Percentiles rank a stretch among this genome's conserved stretches.
Conservation (phyloP, 1,284 basidiomycete genomes). For the Grifola frondosa region DNA sequence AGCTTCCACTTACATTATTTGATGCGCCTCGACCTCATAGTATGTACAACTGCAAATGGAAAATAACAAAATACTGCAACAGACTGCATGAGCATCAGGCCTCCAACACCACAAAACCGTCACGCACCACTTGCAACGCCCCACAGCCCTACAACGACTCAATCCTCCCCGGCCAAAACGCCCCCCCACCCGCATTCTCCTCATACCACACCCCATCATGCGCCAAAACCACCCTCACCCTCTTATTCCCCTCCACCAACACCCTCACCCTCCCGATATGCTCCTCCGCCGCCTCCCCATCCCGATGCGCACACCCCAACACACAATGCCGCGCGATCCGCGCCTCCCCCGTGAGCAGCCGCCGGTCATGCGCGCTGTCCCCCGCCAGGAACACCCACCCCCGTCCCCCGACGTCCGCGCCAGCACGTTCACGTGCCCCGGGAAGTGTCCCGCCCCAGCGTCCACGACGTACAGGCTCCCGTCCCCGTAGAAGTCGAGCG, state of each 20-base stretch:
- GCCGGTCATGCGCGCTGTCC: slow-evolving; percentile 56
- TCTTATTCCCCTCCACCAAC: slow-evolving; percentile 34
- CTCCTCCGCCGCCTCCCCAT: slow-evolving; percentile 41
- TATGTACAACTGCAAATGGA: too few species aligned
- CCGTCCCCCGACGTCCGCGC: slow-evolving; percentile 55
- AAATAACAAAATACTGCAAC: too few species aligned
- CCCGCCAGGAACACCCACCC: slow-evolving; percentile 56
- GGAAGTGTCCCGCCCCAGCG: slow-evolving; percentile 48
- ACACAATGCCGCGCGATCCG: slow-evolving; percentile 34
- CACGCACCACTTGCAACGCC: too few species aligned
- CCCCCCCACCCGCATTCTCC: slow-evolving; percentile 39
- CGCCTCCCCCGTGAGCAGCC: slow-evolving; percentile 47
- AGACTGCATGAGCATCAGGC: too few species aligned
- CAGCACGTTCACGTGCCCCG: slow-evolving; percentile 53
- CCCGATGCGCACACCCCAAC: slow-evolving; percentile 41
- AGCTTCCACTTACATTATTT: too few species aligned
- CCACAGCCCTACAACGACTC: slow-evolving; percentile 12
- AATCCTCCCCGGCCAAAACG: slow-evolving; percentile 42
- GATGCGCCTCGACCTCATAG: too few species aligned
- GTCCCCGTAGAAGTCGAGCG: slow-evolving; percentile 55
- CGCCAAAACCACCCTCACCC: slow-evolving; percentile 48
- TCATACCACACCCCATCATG: slow-evolving; percentile 55
- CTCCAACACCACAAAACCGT: too few species aligned
- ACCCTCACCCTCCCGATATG: slow-evolving; percentile 41
- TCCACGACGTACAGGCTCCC: slow-evolving; percentile 57